phyloP scores from a whole-genome alignment of 163 green algal genomes.

The Chlamydomonas reinhardtii region DNA sequence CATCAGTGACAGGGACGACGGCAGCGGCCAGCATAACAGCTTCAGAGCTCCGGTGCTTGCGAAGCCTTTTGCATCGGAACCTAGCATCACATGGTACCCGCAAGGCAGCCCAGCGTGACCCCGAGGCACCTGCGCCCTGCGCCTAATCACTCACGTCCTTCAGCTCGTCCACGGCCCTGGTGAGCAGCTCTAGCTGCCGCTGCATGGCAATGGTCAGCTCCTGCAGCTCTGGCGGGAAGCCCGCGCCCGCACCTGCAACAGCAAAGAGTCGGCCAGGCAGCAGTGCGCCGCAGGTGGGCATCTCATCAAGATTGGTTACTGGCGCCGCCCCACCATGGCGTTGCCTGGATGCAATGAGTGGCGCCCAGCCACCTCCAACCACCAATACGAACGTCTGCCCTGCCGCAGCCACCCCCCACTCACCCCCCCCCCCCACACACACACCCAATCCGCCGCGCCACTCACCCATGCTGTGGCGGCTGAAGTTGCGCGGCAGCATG shows the following conservation, averaged over 20 bases:
- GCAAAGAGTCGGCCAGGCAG: too few species aligned
- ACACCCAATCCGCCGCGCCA: background rate
- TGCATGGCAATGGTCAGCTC: conserved; percentile 66
- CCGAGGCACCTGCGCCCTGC: background rate
- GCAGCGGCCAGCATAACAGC: background rate
- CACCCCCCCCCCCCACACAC: too few species aligned
- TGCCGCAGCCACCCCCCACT: background rate
- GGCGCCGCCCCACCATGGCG: too few species aligned
- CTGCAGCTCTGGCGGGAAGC: conserved; percentile 39
- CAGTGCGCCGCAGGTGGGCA: too few species aligned
- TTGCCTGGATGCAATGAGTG: too few species aligned
- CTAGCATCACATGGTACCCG: too few species aligned
- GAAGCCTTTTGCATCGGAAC: too few species aligned
- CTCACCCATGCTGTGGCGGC: background rate
- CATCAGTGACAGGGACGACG: background rate
- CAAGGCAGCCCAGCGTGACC: too few species aligned
- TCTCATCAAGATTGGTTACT: too few species aligned
- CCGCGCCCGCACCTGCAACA: conserved; percentile 13
- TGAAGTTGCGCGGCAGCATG: background rate
- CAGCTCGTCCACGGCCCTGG: conserved; percentile 64
- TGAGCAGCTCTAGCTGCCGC: conserved; percentile 65
- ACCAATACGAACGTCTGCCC: too few species aligned
- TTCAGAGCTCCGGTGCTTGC: too few species aligned
- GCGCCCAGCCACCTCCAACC: too few species aligned
- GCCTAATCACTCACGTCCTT: conserved; percentile 56